Evolutionary conservation across 2,329 filamentous ascomycete species (phyloP), one percentile per base, ranked within the genome.

Genomic region (Plenodomus tracheiphilus): DNA sequence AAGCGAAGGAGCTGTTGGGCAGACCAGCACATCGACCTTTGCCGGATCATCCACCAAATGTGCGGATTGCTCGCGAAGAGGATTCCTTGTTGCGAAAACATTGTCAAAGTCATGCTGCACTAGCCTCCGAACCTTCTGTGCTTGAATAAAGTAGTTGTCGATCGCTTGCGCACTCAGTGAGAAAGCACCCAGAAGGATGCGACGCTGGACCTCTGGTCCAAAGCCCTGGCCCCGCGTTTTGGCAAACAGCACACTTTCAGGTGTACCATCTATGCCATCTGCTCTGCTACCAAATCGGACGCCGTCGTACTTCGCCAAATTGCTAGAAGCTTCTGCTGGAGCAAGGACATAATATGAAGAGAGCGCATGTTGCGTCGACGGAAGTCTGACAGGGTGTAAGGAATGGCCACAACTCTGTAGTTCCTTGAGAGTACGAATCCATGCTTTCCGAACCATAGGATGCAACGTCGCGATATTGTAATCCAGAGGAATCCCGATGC

Each of bases 271-370:
- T 50, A 85, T 79, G 39, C 78, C 80, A 8, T 65, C 46, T 9
- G 68, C 75, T 22, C 85, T 81, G 17, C 78, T 79, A 1, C 94
- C 94, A 72, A 96, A 99, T 10, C 94, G 87, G n/a, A 97, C 85
- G 17, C 94, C 94, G 64, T 99, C 95, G 71, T 97, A 99, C 70
- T 96, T 97, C 48, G 94, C 90, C 2, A 99, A 83, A 64, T 99
- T 99, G 15, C 93, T 97, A 1, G 91, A 91, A 3, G 94, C 94
- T 74, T 99, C 94, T 15, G 94, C 93, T 0, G 94, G 91, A 0
- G 94, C 95, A 47, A 99, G 85, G 47, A 99, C 83, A 72, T 99
- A 99, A 77, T 99, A 99, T 28, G 94, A 89, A 17, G 91, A 89
- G 0, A 99, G 82, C 0, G 94, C 93, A 59, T 89, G 86, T 54